Base-by-base conservation (phyloP, 2,329 filamentous ascomycete species). In the Paecilomyces sp. region DNA sequence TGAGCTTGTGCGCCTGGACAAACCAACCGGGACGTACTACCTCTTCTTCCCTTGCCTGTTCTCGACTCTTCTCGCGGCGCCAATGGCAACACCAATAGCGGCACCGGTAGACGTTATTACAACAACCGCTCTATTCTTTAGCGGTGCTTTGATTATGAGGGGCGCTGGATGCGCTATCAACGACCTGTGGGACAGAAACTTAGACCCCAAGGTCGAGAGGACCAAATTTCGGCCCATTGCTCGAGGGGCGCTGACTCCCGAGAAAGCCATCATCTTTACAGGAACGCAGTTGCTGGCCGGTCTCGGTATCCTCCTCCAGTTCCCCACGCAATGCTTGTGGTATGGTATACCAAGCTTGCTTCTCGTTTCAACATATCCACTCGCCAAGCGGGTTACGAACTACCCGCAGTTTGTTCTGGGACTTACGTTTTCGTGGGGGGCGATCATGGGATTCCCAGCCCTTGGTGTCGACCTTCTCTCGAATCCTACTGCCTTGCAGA, bases 121-220 rank as follows among this genome's bases (percentile, higher is more conserved):
- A 55, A 74, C 72, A 47, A 69, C 68, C 50, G 76, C 68, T 24
- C 71, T 75, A 28, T 78, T 76, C 63, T 78, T 75, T 64, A 73
- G 69, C 13, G 74, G 76, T 50, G 78, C 77, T 15, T 67, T 83
- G 62, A 74, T 84, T 57, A 76, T 83, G 72, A 77, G 82, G 57
- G 77, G 80, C 28, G 77, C 77, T 22, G 75, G 79, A 3, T 85
- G 83, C 66, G 76, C 81, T 0, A 84, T 83, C 72, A 85, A 85
- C 66, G 83, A 85, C 64, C 76, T 79, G 34, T 77, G 81, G 69
- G 83, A 85, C 64, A 76, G 79, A 55, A 79, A 82, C 53, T 72
- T 83, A 57, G 83, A 85, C 64, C 78, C 80, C 3, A 73, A 79
- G 61, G 81, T 83, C 9, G 75, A 74, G 63, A 77, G 82, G 47